These are phyloP conservation scores for Xylariales sp. DNA, from an alignment of 2,329 filamentous ascomycete genomes.

Conservation along the genomic window DNA sequence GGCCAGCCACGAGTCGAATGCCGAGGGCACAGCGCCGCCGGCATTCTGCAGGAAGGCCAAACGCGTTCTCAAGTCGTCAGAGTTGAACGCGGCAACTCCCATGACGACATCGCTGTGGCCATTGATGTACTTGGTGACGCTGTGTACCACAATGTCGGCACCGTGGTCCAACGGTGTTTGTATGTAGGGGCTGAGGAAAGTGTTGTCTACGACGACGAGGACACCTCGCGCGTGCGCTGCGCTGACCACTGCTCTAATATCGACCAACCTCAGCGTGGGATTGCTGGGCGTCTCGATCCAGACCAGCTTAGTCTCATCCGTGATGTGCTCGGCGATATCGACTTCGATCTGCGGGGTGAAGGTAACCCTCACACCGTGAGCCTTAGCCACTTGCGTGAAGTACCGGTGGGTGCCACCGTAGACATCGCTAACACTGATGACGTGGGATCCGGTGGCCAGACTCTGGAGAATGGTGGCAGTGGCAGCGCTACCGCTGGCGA, in stretches of 20 bases:
- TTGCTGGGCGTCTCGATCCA: conserved; percentile 98
- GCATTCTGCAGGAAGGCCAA: conserved; percentile 94
- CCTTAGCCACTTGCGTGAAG: conserved; percentile 95
- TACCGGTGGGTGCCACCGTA: conserved; percentile 98
- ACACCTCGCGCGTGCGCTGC: conserved; percentile 85
- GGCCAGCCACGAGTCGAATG: conserved; percentile 97
- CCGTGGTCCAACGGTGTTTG: conserved; percentile 95
- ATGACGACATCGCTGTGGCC: conserved; percentile 96
- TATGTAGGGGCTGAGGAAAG: conserved; percentile 92
- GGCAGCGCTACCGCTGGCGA: conserved; percentile 88
- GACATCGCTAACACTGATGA: conserved; percentile 94
- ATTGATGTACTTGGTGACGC: conserved; percentile 99
- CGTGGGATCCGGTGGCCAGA: conserved; percentile 84
- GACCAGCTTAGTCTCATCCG: conserved; percentile 83
- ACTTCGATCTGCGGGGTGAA: conserved; percentile 91
- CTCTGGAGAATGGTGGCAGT: conserved; percentile 93
- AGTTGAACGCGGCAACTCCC: conserved; percentile 95
- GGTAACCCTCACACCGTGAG: conserved; percentile 90
- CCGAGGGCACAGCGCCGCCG: conserved; percentile 88
- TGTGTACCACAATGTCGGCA: conserved; percentile 95
- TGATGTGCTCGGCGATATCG: conserved; percentile 81
- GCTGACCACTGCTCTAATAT: conserved; percentile 80
- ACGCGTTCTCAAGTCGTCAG: conserved; percentile 68
- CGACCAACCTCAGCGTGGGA: conserved; percentile 87
- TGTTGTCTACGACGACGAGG: conserved; percentile 98